phyloP scores from a whole-genome alignment of 768 basidiomycete genomes.

The Kwoniella botswanensis region DNA sequence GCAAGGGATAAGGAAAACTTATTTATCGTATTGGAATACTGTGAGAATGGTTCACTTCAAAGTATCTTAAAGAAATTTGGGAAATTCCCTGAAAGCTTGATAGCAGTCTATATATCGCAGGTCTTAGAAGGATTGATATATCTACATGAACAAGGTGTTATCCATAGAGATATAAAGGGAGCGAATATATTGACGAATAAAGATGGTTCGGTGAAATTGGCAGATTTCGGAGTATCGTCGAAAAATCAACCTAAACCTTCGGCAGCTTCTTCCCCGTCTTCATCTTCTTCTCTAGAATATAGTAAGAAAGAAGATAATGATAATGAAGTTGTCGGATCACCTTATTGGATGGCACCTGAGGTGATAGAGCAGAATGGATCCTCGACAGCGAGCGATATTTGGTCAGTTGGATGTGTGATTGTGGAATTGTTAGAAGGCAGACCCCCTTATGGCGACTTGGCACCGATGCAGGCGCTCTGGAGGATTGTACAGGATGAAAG shows the following conservation, averaged over 20 bases:
- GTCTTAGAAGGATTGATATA: slow-evolving; percentile 94
- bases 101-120: slow-evolving; percentile 95
- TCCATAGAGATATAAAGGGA: slow-evolving; percentile 98
- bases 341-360: slow-evolving; percentile 99
- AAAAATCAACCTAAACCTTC: slow-evolving; percentile 62
- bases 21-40: slow-evolving; percentile 96
- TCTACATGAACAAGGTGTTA: slow-evolving; percentile 98
- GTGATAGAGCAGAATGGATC: slow-evolving; percentile 98
- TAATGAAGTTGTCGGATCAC: slow-evolving; percentile 93
- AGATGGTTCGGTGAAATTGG: slow-evolving; percentile 97
- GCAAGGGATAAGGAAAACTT: slow-evolving; percentile 91
- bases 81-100: slow-evolving; percentile 96
- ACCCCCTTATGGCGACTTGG: slow-evolving; percentile 92
- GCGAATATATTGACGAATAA: slow-evolving; percentile 99
- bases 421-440: slow-evolving; percentile 90
- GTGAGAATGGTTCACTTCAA: slow-evolving; percentile 96
- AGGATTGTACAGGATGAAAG: slow-evolving; percentile 98
- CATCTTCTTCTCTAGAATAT: background rate
- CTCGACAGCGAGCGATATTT: slow-evolving; percentile 95
- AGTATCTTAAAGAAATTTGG: slow-evolving; percentile 96
- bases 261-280: slow-evolving; percentile 64
- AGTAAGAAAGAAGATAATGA: slow-evolving; percentile 59
- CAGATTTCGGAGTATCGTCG: slow-evolving; percentile 96
- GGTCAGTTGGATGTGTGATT: slow-evolving; percentile 96
- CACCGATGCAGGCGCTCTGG: slow-evolving; percentile 98